Percentiles rank a stretch among this genome's conserved stretches.
phyloP scores from a whole-genome alignment of 108 stramenopile species.

The Discostella stelligeroides region DNA sequence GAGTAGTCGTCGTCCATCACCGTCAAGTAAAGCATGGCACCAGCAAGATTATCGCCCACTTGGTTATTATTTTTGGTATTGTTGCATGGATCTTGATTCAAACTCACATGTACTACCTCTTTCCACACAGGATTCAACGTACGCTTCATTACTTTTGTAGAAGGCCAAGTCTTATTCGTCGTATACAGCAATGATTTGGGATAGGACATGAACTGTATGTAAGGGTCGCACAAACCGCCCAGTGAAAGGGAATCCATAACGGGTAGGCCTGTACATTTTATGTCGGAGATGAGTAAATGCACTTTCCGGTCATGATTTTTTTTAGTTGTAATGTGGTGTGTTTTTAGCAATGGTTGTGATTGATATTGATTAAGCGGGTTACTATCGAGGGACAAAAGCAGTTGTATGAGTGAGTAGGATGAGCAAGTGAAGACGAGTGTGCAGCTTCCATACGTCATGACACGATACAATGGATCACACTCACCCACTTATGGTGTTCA shows the following conservation, averaged over 20 bases:
- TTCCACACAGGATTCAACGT: constrained; percentile 47
- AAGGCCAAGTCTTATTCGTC: constrained; percentile 27
- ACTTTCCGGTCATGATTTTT: constrained; percentile 27
- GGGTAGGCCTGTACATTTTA: constrained; percentile 62
- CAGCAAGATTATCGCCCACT: constrained; percentile 16
- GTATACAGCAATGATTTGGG: constrained; percentile 33
- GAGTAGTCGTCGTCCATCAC: constrained; percentile 61
- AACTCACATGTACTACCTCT: constrained; percentile 44
- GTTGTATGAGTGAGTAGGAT: neutral
- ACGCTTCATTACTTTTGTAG: constrained; percentile 38
- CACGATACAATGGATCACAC: neutral
- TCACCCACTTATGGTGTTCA: constrained; percentile 52
- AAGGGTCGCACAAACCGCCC: constrained; percentile 64
- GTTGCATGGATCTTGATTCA: constrained; percentile 38
- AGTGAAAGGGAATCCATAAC: constrained; percentile 47
- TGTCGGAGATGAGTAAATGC: constrained; percentile 50
- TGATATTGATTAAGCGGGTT: neutral
- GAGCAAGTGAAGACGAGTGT: no score
- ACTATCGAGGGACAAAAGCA: neutral
- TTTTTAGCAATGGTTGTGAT: neutral
- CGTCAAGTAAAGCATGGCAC: constrained; percentile 55
- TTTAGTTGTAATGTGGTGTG: neutral
- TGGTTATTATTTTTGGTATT: constrained; percentile 2
- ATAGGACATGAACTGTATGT: constrained; percentile 60
- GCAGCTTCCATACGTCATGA: no score